These are phyloP conservation scores for Cutaneotrichosporon cutaneum DNA, from an alignment of 1,284 basidiomycete species.

Conservation along the genomic window DNA sequence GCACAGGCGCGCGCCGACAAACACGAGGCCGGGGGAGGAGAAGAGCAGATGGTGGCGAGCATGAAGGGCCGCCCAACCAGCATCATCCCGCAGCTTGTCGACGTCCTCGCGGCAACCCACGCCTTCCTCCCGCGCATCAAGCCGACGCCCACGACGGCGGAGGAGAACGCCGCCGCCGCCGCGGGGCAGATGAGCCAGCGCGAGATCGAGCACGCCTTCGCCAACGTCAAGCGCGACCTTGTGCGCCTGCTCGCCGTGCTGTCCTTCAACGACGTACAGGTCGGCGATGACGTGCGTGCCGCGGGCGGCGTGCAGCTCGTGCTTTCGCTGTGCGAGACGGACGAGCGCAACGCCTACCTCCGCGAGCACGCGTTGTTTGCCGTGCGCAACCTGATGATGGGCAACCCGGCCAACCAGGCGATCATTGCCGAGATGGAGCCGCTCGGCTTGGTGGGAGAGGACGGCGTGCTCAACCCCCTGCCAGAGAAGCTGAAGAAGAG, in stretches of 20 bases:
- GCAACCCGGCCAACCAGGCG: constrained; percentile 74
- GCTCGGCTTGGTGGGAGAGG: constrained; percentile 57
- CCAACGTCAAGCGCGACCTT: constrained; percentile 62
- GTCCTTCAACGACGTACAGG: constrained; percentile 61
- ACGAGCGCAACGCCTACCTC: constrained; percentile 84
- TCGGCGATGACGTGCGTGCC: constrained; percentile 70
- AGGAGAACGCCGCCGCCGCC: constrained; percentile 7
- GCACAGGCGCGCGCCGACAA: constrained; percentile 27
- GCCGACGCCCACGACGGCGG: constrained; percentile 34
- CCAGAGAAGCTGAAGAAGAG: constrained; percentile 47
- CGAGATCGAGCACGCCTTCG: constrained; percentile 63
- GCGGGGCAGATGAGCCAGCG: constrained; percentile 10
- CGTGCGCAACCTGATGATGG: constrained; percentile 70
- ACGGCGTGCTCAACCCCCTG: constrained; percentile 59
- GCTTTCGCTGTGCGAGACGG: constrained; percentile 80
- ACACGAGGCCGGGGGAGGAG: constrained; percentile 14
- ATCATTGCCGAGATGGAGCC: constrained; percentile 72
- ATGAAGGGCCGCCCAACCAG: constrained; percentile 41
- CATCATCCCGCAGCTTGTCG: constrained; percentile 62
- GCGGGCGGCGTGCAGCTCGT: constrained; percentile 73
- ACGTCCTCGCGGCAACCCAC: constrained; percentile 67
- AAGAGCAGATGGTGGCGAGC: constrained; percentile 30
- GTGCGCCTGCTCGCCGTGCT: constrained; percentile 76
- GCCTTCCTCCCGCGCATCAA: constrained; percentile 72
- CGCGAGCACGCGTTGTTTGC: constrained; percentile 85